Percentiles rank a stretch among this genome's conserved stretches.
Evolutionary conservation across 1,139 yeast species (phyloP).

Genomic region (Blastobotrys capitulatus): DNA sequence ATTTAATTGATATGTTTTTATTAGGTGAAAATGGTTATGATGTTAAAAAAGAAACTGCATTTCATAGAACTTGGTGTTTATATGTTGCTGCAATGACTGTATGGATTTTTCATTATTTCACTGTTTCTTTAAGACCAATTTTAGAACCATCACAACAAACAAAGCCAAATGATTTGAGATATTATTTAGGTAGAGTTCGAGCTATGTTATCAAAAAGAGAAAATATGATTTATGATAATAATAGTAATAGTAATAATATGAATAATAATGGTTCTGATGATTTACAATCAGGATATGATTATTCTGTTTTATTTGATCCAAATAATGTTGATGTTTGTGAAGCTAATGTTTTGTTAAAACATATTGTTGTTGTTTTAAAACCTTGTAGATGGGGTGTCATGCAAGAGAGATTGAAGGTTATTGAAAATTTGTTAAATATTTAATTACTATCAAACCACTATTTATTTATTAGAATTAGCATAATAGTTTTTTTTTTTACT

Average conservation of each 20-base stretch:
- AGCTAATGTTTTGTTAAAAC: constrained; percentile 20
- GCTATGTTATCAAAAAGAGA: constrained; percentile 10
- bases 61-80: constrained; percentile 26
- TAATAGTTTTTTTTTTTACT: too few species aligned
- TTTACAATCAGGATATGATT: neutral
- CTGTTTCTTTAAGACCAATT: constrained; percentile 1
- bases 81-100: constrained; percentile 23
- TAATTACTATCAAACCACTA: neutral
- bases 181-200: constrained; percentile 18
- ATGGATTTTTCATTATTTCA: constrained; percentile 22
- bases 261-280: neutral
- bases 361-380: constrained; percentile 17
- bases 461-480: too few species aligned
- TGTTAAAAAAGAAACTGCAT: constrained; percentile 24
- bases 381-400: constrained; percentile 24
- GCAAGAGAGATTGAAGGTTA: constrained; percentile 8
- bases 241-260: neutral
- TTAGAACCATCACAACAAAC: neutral
- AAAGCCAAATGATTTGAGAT: constrained; percentile 5
- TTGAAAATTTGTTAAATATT: constrained; percentile 3
- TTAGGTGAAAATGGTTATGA: constrained; percentile 22
- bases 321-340: constrained; percentile 15
- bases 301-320: constrained; percentile 1
- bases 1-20: constrained; percentile 25
- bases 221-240: neutral